Evolutionary conservation across 768 basidiomycete species (phyloP).

Genomic region (Lactarius indigo): DNA sequence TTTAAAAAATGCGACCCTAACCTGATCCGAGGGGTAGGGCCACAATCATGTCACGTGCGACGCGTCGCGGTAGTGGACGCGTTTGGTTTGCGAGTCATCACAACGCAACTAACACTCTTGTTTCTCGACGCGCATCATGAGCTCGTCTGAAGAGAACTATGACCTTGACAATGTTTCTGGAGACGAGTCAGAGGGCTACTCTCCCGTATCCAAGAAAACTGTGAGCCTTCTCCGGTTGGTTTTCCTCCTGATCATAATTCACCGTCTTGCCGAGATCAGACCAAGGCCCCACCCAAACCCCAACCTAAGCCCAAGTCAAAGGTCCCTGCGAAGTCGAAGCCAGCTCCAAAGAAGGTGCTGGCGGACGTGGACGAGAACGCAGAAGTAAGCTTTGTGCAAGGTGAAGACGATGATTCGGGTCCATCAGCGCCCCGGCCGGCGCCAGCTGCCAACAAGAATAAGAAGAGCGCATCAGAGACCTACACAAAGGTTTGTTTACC

Average conservation of each 20-base stretch:
- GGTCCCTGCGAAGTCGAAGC: slow-evolving; percentile 47
- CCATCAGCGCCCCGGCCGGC: slow-evolving; percentile 29
- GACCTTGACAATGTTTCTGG: slow-evolving; percentile 55
- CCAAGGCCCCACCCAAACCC: slow-evolving; percentile 44
- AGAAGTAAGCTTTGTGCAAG: slow-evolving; percentile 44
- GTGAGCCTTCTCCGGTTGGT: slow-evolving; percentile 29
- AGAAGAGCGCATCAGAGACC: slow-evolving; percentile 88
- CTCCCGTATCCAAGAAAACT: slow-evolving; percentile 54
- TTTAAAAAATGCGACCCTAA: neutral
- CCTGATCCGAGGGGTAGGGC: neutral
- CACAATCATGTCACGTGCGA: slow-evolving; percentile 19
- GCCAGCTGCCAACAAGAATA: slow-evolving; percentile 49
- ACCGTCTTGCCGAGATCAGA: slow-evolving; percentile 31
- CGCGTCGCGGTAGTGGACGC: slow-evolving; percentile 18
- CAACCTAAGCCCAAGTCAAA: slow-evolving; percentile 47
- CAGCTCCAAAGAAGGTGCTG: slow-evolving; percentile 59
- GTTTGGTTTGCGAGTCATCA: neutral
- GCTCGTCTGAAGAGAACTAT: slow-evolving; percentile 73
- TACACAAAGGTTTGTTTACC: slow-evolving; percentile 70
- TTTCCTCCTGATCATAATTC: slow-evolving; percentile 8
- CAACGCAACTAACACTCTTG: neutral
- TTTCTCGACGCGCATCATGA: slow-evolving; percentile 44
- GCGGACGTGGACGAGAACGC: slow-evolving; percentile 61
- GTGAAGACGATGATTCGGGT: slow-evolving; percentile 38
- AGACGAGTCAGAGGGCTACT: slow-evolving; percentile 67